phyloP scores from a whole-genome alignment of 805 yeast genomes.

The Kluyveromyces starmeri region DNA sequence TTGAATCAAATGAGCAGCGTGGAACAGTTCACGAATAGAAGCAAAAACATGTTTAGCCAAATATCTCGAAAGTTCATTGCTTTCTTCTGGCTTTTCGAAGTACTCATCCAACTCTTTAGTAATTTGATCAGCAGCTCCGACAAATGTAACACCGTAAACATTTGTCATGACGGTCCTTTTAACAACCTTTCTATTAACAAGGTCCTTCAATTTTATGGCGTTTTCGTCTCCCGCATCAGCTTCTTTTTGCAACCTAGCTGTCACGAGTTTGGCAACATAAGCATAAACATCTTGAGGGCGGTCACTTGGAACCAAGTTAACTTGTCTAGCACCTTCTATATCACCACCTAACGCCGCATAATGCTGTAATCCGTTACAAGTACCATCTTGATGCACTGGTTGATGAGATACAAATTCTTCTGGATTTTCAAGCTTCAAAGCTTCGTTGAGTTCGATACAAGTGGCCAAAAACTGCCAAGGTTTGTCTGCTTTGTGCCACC shows the following conservation, averaged over 20 bases:
- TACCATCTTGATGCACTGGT: conserved; percentile 82
- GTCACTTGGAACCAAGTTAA: conserved; percentile 60
- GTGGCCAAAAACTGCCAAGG: conserved; percentile 78
- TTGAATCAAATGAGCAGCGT: conserved; percentile 90
- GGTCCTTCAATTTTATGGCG: conserved; percentile 46
- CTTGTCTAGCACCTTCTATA: conserved; percentile 72
- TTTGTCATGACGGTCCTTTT: conserved; percentile 98
- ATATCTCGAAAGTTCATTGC: conserved; percentile 48
- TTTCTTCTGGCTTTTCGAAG: conserved; percentile 39
- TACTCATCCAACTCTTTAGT: conserved; percentile 61
- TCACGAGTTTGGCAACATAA: conserved; percentile 59
- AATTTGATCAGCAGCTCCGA: conserved; percentile 89
- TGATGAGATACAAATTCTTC: conserved; percentile 56
- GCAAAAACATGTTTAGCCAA: conserved; percentile 71
- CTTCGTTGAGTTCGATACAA: conserved; percentile 57
- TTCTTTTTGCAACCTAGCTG: conserved; percentile 43
- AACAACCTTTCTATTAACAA: conserved; percentile 77
- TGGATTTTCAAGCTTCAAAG: conserved; percentile 54
- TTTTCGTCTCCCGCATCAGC: conserved; percentile 44
- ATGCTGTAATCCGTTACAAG: conserved; percentile 80
- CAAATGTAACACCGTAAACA: conserved; percentile 91
- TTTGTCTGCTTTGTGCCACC: conserved; percentile 72
- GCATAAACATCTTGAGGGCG: conserved; percentile 72
- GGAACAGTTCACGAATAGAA: conserved; percentile 76
- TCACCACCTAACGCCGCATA: conserved; percentile 87